Base-by-base conservation (phyloP, 148 eudicot species). In the Amaranthus cruentus region DNA sequence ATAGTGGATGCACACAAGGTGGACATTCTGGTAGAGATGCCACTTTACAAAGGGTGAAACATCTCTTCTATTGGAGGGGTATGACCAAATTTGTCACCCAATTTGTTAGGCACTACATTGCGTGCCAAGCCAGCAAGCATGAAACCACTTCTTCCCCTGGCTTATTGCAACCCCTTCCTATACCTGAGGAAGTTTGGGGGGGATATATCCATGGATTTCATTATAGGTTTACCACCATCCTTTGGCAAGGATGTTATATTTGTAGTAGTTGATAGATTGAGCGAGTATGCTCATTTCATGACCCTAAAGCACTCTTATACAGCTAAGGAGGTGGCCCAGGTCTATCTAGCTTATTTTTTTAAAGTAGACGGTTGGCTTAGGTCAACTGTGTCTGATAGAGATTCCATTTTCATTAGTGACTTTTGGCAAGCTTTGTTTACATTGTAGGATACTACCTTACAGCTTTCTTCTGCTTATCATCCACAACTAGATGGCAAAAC, bases 151-250 rank as follows among this genome's bases (percentile, higher is more conserved):
- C 69, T 47, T 46, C 6, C 4, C 69, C 53, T 4, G 18, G 69
- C 8, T 9, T 52, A 2, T 11, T 66, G 6, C 69, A 47, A 47
- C 53, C 69, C 28, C 3, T 48, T 0, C 69, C 51, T 13, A 47
- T 66, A 0, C 52, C 8, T 4, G 4, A 66, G 5, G 53, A 47
- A 43, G 53, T 47, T 0, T 47, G 69, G 69, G 18, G 18, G 2
- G 38, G 7, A 28, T n/a, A 66, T 66, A n/a, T 47, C 28, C 9
- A 66, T 66, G 69, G 69, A 66, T n/a, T 66, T 66, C 4, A 13
- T 66, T 1, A 15, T 14, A 13, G 69, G 69, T 3, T 4, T 3
- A 3, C 69, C 54, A 2, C 13, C 3, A 4, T 15, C 54, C 2
- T 4, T 9, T 6, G 28, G 54, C 0, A 66, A 15, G 28, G 7